Base-by-base conservation (phyloP, 2,329 filamentous ascomycete species). In the Hawksworthiomyces lignivorus region DNA sequence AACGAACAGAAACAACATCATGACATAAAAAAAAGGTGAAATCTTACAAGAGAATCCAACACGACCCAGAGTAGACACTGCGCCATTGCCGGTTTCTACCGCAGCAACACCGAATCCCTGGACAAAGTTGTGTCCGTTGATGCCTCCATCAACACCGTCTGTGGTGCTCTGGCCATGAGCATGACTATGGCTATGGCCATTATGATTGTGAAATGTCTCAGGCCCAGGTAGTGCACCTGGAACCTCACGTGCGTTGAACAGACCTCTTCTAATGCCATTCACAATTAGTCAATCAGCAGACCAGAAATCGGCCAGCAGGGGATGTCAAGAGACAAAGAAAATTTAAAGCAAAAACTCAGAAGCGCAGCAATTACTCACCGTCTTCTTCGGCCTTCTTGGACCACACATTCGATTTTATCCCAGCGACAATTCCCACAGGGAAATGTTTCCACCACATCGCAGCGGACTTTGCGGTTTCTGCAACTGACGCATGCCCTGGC, bases 401-500 rank as follows among this genome's bases (percentile, higher is more conserved):
- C 79, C 42, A 82, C 70, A 63, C 84, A 88, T 59, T 86, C 80
- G 45, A 87, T 82, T 58, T 84, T 80, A 61, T 87, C 84, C 67
- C 84, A 77, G 49, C 85, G 73, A 65, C 87, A 94, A 62, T 94
- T 94, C 43, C 85, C 88, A 62, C 87, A 94, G 2, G 87, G 87
- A 32, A 82, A 82, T 36, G 84, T 83, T 62, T 94, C 87, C 45
- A 92, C 87, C 43, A 95, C 88, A 67, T 96, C 89, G 68, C 89
- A 96, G 44, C 89, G 79, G 31, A 96, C 89, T 62, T 96, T 96
- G 57, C 89, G 80, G 44, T 84, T 81, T 54, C 89, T 77, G 64
- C 89, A 95, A 54, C 84, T 87, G 48, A 87, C 86, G 61, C 89
- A 96, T 15, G 89, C 89, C 53, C 90, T 85, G 9, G 88, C 87